phyloP scores from a whole-genome alignment of 2,329 filamentous ascomycete species.

The Fusarium protoensiforme region DNA sequence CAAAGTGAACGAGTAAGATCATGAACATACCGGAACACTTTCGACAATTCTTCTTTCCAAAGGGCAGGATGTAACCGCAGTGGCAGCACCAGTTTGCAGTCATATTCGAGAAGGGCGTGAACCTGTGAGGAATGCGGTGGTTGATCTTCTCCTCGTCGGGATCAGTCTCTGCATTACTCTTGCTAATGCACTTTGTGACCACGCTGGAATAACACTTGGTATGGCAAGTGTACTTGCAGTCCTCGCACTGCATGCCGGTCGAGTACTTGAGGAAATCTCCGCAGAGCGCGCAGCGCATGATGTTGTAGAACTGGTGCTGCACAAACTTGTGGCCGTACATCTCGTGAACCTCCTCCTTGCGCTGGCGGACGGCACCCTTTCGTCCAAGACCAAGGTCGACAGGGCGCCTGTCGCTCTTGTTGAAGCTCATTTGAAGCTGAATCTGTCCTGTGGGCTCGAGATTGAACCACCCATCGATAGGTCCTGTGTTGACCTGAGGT shows the following conservation, averaged over 20 bases:
- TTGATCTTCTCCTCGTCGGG: slow-evolving; percentile 99
- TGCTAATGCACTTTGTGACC: slow-evolving; percentile 99
- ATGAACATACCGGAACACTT: slow-evolving; percentile 80
- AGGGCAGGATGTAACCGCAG: slow-evolving; percentile 93
- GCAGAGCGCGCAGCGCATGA: slow-evolving; percentile 98
- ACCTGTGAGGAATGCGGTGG: slow-evolving; percentile 97
- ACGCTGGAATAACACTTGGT: slow-evolving; percentile 97
- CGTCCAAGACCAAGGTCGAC: slow-evolving; percentile 92
- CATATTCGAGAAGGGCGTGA: slow-evolving; percentile 96
- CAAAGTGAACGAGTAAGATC: not conserved
- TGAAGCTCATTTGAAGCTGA: slow-evolving; percentile 89
- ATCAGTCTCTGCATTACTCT: slow-evolving; percentile 97
- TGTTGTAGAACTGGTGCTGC: slow-evolving; percentile 99
- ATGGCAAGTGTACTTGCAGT: slow-evolving; percentile 99
- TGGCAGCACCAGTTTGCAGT: slow-evolving; percentile 99
- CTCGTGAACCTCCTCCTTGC: slow-evolving; percentile 97
- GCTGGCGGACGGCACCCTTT: slow-evolving; percentile 95
- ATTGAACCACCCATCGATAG: slow-evolving; percentile 96
- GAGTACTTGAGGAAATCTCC: slow-evolving; percentile 99
- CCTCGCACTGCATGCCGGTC: slow-evolving; percentile 98
- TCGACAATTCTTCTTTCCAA: slow-evolving; percentile 94
- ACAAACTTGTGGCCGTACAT: slow-evolving; percentile 99
- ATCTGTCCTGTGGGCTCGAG: slow-evolving; percentile 94
- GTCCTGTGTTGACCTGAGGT: slow-evolving; percentile 65
- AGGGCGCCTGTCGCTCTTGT: slow-evolving; percentile 86